Evolutionary conservation across 2,329 filamentous ascomycete species (phyloP).

Genomic region (Blastomyces parvus): DNA sequence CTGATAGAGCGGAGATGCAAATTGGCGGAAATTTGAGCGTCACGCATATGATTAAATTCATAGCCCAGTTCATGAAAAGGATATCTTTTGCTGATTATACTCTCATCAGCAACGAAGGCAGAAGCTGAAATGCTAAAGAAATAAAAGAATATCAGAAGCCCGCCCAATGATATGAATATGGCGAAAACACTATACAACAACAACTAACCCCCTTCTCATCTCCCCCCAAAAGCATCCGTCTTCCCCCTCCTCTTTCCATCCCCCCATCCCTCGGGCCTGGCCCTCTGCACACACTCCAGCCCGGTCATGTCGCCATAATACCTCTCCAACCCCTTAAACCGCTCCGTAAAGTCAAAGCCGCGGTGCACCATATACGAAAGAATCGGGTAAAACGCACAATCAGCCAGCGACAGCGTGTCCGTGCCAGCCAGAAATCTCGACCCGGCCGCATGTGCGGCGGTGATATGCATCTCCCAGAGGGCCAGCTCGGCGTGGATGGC

Average conservation of each 20-base stretch:
- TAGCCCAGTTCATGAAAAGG: too few species aligned
- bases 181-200: too few species aligned
- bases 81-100: too few species aligned
- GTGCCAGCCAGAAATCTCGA: constrained; percentile 2
- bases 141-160: too few species aligned
- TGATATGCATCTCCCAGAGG: constrained; percentile 1
- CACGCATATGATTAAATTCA: too few species aligned
- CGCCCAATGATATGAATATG: too few species aligned
- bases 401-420: constrained; percentile 2
- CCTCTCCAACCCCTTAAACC: neutral
- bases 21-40: too few species aligned
- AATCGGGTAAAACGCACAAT: constrained; percentile 8
- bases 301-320: neutral
- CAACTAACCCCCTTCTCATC: neutral
- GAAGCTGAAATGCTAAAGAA: too few species aligned
- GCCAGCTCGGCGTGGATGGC: neutral
- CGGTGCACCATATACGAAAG: constrained; percentile 8
- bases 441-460: neutral
- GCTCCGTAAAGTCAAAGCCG: constrained; percentile 4
- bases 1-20: too few species aligned
- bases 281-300: constrained; percentile 1
- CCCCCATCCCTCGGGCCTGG: constrained; percentile 7
- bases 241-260: neutral
- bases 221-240: constrained; percentile 4
- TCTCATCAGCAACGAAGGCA: too few species aligned